Evolutionary conservation across 768 basidiomycete genomes (phyloP).

Genomic region (Pleurotus giganteus): DNA sequence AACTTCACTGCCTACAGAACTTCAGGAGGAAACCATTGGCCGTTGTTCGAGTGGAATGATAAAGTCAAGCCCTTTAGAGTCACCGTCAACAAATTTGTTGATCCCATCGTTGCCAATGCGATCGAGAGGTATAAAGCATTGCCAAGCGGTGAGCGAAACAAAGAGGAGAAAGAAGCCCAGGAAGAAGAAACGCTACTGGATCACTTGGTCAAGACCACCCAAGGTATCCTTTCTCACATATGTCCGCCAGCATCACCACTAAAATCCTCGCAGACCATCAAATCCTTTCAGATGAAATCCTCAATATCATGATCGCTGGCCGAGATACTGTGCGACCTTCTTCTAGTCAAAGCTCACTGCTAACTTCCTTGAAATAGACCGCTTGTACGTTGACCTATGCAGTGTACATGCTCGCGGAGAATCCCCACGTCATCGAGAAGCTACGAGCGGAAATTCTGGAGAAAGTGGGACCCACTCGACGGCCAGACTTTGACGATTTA

Average conservation of each 20-base stretch:
- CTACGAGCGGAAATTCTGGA: conserved; percentile 56
- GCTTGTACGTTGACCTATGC: conserved; percentile 41
- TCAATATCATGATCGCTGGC: conserved; percentile 58
- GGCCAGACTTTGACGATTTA: conserved; percentile 56
- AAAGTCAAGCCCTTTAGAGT: conserved; percentile 33
- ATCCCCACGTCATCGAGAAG: conserved; percentile 44
- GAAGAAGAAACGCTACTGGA: conserved; percentile 40
- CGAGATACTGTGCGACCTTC: conserved; percentile 46
- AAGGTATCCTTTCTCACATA: conserved; percentile 25
- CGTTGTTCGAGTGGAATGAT: conserved; percentile 42
- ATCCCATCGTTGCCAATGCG: conserved; percentile 44
- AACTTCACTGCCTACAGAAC: conserved; percentile 25
- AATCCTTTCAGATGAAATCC: conserved; percentile 43
- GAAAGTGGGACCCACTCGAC: conserved; percentile 44
- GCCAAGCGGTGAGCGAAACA: conserved; percentile 11
- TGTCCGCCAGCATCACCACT: neutral
- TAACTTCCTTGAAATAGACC: conserved; percentile 18
- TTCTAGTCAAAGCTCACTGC: too few species aligned
- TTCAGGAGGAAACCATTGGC: conserved; percentile 42
- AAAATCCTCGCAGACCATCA: conserved; percentile 25
- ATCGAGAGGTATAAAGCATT: conserved; percentile 33
- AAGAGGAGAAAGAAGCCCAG: conserved; percentile 17
- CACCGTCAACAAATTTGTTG: conserved; percentile 43
- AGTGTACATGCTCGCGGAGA: conserved; percentile 45
- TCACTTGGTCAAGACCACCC: conserved; percentile 41